Evolutionary conservation across 305 asterid species (phyloP).

Genomic region (Fraxinus xanthoxyloides): DNA sequence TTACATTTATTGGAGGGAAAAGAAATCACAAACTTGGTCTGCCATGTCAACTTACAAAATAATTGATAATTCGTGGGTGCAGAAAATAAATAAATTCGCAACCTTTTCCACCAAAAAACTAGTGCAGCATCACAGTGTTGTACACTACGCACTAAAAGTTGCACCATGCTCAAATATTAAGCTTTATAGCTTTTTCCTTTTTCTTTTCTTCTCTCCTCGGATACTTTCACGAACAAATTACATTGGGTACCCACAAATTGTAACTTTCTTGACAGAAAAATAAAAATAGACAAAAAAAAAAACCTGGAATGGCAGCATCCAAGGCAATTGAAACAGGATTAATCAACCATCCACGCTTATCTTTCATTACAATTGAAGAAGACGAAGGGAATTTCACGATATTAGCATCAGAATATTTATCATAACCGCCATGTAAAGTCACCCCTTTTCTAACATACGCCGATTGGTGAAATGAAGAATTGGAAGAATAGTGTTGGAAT

Average conservation of each 20-base stretch:
- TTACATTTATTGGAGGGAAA: background rate
- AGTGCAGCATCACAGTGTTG: slow-evolving; percentile 7
- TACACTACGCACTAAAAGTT: slow-evolving; percentile 17
- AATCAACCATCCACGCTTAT: slow-evolving; percentile 86
- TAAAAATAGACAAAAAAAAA: background rate
- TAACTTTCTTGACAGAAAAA: background rate
- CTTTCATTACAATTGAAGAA: slow-evolving; percentile 57
- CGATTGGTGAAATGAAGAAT: slow-evolving; percentile 17
- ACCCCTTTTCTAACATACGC: background rate
- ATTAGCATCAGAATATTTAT: slow-evolving; percentile 44
- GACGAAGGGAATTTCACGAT: slow-evolving; percentile 47
- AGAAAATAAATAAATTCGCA: background rate
- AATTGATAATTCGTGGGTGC: background rate
- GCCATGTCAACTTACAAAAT: background rate
- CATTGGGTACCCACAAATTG: background rate
- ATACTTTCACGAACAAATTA: background rate
- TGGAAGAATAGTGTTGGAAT: slow-evolving; percentile 43
- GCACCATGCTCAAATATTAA: slow-evolving; percentile 14
- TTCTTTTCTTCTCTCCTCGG: slow-evolving; percentile 9
- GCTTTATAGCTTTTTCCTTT: background rate
- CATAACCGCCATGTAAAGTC: slow-evolving; percentile 22
- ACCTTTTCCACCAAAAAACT: background rate
- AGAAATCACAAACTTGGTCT: background rate
- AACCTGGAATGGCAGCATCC: slow-evolving; percentile 50
- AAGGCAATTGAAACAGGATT: slow-evolving; percentile 67